Evolutionary conservation across 2,329 filamentous ascomycete species (phyloP).

Genomic region (Calonectria naviculata): DNA sequence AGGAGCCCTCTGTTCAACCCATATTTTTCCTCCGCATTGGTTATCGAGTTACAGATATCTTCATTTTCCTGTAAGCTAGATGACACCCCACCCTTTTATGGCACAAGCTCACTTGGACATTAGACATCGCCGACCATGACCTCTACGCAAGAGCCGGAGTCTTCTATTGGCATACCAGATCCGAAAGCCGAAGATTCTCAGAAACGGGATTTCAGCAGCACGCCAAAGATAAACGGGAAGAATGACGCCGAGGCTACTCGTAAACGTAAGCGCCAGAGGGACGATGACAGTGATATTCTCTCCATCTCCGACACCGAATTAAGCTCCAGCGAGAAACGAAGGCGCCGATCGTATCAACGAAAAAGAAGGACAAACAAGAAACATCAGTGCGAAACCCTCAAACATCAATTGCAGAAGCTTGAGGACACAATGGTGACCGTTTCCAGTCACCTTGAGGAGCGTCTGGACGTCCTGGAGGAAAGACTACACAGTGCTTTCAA

Average conservation of each 20-base stretch:
- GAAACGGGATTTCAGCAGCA: background rate
- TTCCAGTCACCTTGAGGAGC: background rate
- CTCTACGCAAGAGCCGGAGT: background rate
- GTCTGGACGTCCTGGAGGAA: background rate
- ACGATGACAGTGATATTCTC: background rate
- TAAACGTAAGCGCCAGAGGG: background rate
- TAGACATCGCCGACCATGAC: background rate
- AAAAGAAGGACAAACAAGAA: background rate
- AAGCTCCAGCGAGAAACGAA: background rate
- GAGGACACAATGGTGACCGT: background rate
- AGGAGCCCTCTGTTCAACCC: background rate
- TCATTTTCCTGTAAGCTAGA: background rate
- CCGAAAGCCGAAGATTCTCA: background rate
- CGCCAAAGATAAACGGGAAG: background rate
- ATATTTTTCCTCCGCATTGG: background rate
- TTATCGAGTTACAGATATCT: too few species aligned
- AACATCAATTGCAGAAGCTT: background rate
- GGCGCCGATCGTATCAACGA: background rate
- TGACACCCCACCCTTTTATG: background rate
- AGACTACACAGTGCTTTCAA: background rate
- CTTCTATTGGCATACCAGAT: background rate
- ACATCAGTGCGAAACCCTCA: background rate
- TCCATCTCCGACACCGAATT: background rate
- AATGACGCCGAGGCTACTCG: background rate
- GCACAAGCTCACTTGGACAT: background rate